Percentiles rank a stretch among this genome's conserved stretches.
phyloP scores from a whole-genome alignment of 2,329 filamentous ascomycete genomes.

The Cucurbitaria berberidis region DNA sequence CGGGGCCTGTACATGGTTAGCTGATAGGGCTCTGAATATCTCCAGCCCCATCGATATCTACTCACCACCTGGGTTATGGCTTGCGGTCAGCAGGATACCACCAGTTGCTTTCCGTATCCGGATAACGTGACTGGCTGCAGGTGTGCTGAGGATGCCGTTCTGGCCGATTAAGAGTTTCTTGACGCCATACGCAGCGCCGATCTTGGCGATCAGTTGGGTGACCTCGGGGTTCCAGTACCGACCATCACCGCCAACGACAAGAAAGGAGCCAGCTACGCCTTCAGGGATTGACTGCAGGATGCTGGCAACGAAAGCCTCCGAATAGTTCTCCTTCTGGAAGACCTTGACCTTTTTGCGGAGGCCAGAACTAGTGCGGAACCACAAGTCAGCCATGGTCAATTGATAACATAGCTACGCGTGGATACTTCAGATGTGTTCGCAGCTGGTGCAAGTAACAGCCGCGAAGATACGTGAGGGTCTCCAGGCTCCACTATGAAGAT shows the following conservation, averaged over 20 bases:
- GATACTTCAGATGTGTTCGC: not conserved
- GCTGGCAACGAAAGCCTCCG: constrained; percentile 91
- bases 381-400: constrained; percentile 34
- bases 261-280: constrained; percentile 82
- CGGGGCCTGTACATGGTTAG: constrained; percentile 68
- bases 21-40: not conserved
- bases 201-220: constrained; percentile 95
- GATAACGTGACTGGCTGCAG: constrained; percentile 94
- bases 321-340: constrained; percentile 95
- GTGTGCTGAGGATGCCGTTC: constrained; percentile 94
- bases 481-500: not conserved
- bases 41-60: constrained; percentile 11
- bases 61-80: constrained; percentile 96
- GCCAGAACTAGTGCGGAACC: constrained; percentile 71
- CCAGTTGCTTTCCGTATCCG: constrained; percentile 93
- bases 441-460: constrained; percentile 4
- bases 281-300: constrained; percentile 97
- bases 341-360: constrained; percentile 99
- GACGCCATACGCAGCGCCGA: constrained; percentile 93
- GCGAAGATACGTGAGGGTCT: not conserved
- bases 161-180: constrained; percentile 98
- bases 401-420: not conserved
- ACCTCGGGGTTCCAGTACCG: constrained; percentile 98
- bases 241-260: constrained; percentile 97
- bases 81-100: constrained; percentile 94